Evolutionary conservation across 1,284 basidiomycete genomes (phyloP).

Genomic region (Agroathelia rolfsii): DNA sequence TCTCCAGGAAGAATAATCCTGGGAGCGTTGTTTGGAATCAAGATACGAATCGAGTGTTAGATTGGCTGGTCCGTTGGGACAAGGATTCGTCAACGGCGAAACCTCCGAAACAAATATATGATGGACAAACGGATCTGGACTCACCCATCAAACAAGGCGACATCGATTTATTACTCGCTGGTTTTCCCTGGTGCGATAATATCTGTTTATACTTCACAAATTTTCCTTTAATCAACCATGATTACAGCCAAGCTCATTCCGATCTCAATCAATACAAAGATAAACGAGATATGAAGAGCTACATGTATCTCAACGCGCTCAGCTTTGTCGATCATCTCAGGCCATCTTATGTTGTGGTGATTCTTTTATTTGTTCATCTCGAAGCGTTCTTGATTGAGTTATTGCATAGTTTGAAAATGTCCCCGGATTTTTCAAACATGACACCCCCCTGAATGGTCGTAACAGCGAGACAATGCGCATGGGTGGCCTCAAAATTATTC

Average conservation of each 20-base stretch:
- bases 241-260: slow-evolving; percentile 42
- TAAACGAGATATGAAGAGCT: slow-evolving; percentile 43
- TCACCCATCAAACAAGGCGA: slow-evolving; percentile 37
- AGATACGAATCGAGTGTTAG: slow-evolving; percentile 52
- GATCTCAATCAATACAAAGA: slow-evolving; percentile 44
- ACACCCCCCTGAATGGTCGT: slow-evolving; percentile 39
- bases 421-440: slow-evolving; percentile 54
- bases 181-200: slow-evolving; percentile 58
- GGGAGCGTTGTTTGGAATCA: slow-evolving; percentile 39
- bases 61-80: too few relatives aligned
- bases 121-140: slow-evolving; percentile 26
- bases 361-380: too few relatives aligned
- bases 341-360: too few relatives aligned
- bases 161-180: slow-evolving; percentile 52
- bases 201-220: slow-evolving; percentile 10
- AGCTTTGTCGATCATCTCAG: slow-evolving; percentile 54
- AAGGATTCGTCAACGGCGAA: too few relatives aligned
- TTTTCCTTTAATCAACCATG: slow-evolving; percentile 12
- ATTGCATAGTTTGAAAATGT: slow-evolving; percentile 68
- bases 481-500: slow-evolving; percentile 61
- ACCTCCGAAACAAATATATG: too few relatives aligned
- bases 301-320: slow-evolving; percentile 44
- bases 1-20: slow-evolving; percentile 8
- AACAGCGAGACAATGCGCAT: slow-evolving; percentile 43
- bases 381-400: too few relatives aligned